Conservation (phyloP, 768 basidiomycete genomes). For the Leccinum incarnatum region DNA sequence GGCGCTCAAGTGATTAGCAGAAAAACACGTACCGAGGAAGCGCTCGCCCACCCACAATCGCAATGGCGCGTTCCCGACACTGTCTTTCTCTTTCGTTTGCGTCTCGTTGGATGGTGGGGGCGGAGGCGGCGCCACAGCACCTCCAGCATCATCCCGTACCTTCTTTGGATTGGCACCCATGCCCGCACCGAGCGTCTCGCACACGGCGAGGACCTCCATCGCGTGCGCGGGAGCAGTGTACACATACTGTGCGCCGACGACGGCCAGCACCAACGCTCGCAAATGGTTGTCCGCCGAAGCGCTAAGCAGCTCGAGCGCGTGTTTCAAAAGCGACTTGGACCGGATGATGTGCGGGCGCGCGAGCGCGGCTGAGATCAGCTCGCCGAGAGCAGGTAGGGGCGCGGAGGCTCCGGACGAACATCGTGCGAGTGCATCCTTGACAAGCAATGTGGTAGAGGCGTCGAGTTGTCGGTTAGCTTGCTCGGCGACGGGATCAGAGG, state of each 20-base stretch:
- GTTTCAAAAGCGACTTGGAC: slow-evolving; percentile 46
- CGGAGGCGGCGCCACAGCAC: not conserved
- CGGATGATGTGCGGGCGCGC: slow-evolving; percentile 27
- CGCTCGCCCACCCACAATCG: slow-evolving; percentile 74
- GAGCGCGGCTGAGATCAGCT: slow-evolving; percentile 19
- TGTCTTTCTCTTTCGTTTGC: slow-evolving; percentile 31
- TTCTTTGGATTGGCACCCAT: slow-evolving; percentile 45
- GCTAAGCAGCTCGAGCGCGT: slow-evolving; percentile 56
- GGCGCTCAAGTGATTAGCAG: not conserved
- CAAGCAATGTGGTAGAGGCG: slow-evolving; percentile 12
- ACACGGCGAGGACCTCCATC: slow-evolving; percentile 58
- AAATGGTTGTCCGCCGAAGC: slow-evolving; percentile 67
- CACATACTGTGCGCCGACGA: slow-evolving; percentile 68
- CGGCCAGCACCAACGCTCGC: slow-evolving; percentile 64
- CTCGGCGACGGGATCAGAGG: not conserved
- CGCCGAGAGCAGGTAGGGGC: slow-evolving; percentile 12
- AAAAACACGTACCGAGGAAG: slow-evolving; percentile 47
- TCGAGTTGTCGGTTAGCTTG: slow-evolving; percentile 17
- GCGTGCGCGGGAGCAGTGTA: slow-evolving; percentile 73
- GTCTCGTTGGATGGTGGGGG: not conserved
- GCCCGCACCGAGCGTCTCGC: slow-evolving; percentile 69
- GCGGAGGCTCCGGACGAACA: slow-evolving; percentile 24
- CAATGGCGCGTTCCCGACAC: slow-evolving; percentile 60
- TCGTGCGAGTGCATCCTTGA: slow-evolving; percentile 28
- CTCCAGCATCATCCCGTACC: slow-evolving; percentile 1